Base-by-base conservation (phyloP, 495 filamentous ascomycete species). In the Penicillium canariense region DNA sequence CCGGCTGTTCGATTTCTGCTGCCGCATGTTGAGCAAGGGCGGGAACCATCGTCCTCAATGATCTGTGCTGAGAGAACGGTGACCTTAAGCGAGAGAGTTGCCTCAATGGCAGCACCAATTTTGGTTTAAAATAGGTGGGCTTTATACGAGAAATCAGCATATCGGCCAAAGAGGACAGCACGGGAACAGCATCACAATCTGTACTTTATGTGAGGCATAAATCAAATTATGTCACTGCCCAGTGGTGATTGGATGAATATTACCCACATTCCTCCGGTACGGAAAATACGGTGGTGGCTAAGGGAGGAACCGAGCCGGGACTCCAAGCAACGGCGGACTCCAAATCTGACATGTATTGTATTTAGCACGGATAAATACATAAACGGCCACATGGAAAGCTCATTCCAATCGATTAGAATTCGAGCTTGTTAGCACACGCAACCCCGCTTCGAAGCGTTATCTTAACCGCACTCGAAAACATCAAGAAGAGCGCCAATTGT, bases 211-310 rank as follows among this genome's bases (percentile, higher is more conserved):
- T 20, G 25, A 42, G 10, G 38, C 38, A 42, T 42, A 42, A 23
- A 22, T 14, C 4, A 12, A 14, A 40, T 44, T 20, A 57, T 64
- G 61, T 64, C 61, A 64, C 54, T 44, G 45, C 52, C 26, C n/a
- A 36, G 45, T 54, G 49, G 48, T 63, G 60, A 63, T 63, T 63
- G 60, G 60, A 35, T 47, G 50, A 6, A 4, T 34, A 26, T 17
- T 36, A 25, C 20, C 5, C 18, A 42, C 22, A 42, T 42, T 23
- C 38, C 38, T 42, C 18, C 20, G 10, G 38, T 42, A 46, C 23
- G 2, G 43, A 17, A 5, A 20, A 30, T 52, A 26, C 20, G n/a
- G 12, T 36, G 30, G 31, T 45, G 25, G 20, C 18, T 15, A 23
- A 35, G 15, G 20, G 18, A 48, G 4, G 28, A n/a, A n/a, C 28